Base-by-base conservation (phyloP, 2,329 filamentous ascomycete genomes). In the Paecilomyces fulvus region DNA sequence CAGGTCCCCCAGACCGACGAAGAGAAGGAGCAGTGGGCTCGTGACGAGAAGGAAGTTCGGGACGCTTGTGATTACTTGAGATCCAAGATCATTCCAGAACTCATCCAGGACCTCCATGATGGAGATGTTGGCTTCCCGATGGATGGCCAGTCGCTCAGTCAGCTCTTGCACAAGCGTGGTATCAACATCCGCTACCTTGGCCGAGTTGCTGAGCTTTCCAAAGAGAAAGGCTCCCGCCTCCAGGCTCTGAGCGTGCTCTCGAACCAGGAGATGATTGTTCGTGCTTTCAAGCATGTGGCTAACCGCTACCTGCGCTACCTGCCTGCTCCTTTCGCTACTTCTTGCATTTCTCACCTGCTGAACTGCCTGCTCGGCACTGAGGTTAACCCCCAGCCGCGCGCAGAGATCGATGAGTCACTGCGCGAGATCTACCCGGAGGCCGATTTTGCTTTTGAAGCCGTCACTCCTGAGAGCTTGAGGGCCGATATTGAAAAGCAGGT, bases 171-270 rank as follows among this genome's bases (percentile, higher is more conserved):
- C 79, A 96, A 96, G 80, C 89, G 92, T 48, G 94, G 94, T 75
- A 92, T 99, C 78, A 99, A 99, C 77, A 83, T 97, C 60, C 85
- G 95, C 67, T 99, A 99, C 72, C 81, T 97, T n/a, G 94, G 94
- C 62, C 88, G 86, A 73, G 75, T 99, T 60, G 88, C 90, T 11
- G 79, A 83, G 57, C 80, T 89, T 53, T 84, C 87, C 64, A 82
- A 83, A 62, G 77, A 81, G 58, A 81, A 85, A 64, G 87, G 87
- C 56, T 80, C 83, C 55, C 86, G 90, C 59, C 80, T 97, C 23
- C 79, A 86, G 64, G 91, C 91, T 59, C 79, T 99, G 64, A 85
- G 83, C 61, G 83, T 85, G 56, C 83, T 99, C 37, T 83, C 88
- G 59, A 74, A 90, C 48, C 92, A 96, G 70, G 94, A 99, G 73